phyloP scores from a whole-genome alignment of 495 filamentous ascomycete genomes.

The Penicillium atrosanguineum region DNA sequence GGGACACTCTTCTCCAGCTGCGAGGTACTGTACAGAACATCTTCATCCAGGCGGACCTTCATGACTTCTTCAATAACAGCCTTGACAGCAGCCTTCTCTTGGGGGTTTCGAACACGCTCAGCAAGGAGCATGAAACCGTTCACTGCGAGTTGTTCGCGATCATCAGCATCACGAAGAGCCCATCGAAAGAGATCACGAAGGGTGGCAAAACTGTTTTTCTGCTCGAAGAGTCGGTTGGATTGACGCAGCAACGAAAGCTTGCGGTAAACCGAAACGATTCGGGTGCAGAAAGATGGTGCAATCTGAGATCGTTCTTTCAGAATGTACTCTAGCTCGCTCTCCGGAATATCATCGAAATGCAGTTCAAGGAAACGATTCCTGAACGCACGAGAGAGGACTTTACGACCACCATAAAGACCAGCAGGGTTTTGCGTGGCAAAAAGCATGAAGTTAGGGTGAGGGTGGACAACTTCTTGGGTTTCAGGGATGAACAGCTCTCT shows the following conservation, averaged over 20 bases:
- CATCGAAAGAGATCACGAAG: constrained; percentile 95
- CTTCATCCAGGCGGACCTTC: constrained; percentile 76
- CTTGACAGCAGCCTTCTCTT: constrained; percentile 82
- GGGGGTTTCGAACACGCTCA: constrained; percentile 87
- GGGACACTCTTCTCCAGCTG: constrained; percentile 44
- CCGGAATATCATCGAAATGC: constrained; percentile 97
- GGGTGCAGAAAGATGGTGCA: constrained; percentile 84
- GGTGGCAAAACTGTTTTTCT: constrained; percentile 96
- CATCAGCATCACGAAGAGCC: constrained; percentile 84
- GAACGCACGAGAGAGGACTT: constrained; percentile 89
- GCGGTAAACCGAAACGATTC: constrained; percentile 92
- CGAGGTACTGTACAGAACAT: constrained; percentile 66
- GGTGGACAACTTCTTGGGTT: constrained; percentile 88
- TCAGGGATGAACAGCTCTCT: constrained; percentile 96
- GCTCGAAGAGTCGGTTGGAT: constrained; percentile 86
- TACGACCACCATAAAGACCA: constrained; percentile 91
- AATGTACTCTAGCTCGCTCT: constrained; percentile 91
- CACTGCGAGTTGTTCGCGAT: constrained; percentile 80
- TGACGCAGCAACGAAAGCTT: constrained; percentile 87
- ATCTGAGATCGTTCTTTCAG: constrained; percentile 82
- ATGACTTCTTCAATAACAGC: constrained; percentile 88
- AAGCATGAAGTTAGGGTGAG: constrained; percentile 93
- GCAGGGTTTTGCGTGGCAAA: constrained; percentile 99
- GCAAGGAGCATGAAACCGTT: constrained; percentile 96
- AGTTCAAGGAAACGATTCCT: constrained; percentile 95